Percentiles rank a stretch among this genome's conserved stretches.
phyloP scores from a whole-genome alignment of 106 monocot species.

The Phalaenopsis aphrodite region DNA sequence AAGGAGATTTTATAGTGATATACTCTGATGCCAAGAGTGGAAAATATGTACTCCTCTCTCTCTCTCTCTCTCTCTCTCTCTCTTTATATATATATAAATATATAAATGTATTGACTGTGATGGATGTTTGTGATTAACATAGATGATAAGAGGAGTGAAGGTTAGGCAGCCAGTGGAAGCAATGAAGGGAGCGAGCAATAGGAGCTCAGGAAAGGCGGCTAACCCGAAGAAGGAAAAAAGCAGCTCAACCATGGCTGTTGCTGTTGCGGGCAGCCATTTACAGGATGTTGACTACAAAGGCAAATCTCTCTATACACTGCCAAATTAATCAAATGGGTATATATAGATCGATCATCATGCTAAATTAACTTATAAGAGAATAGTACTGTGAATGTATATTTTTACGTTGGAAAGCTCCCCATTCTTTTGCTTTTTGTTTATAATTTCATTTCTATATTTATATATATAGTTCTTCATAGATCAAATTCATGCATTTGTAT shows the following conservation, averaged over 20 bases:
- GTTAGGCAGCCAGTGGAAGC: conserved; percentile 7
- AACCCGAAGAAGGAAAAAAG: neutral
- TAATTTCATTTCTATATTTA: too few relatives aligned
- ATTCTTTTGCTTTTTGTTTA: too few relatives aligned
- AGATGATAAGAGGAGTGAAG: conserved; percentile 32
- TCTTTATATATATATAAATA: neutral
- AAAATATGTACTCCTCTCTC: conserved; percentile 13
- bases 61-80: neutral
- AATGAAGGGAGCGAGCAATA: too few relatives aligned
- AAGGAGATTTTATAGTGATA: conserved; percentile 30
- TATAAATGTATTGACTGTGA: neutral
- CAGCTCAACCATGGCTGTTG: neutral
- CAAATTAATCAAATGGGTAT: neutral
- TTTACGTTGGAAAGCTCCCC: too few relatives aligned
- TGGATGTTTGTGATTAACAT: neutral
- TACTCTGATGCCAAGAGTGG: conserved; percentile 17
- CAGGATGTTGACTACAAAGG: neutral
- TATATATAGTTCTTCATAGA: too few relatives aligned
- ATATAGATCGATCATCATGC: neutral
- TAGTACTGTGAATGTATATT: too few relatives aligned
- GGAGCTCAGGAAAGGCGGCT: conserved; percentile 6
- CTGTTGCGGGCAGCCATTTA: too few relatives aligned
- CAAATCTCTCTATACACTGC: neutral
- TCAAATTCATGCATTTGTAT: too few relatives aligned
- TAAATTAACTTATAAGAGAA: too few relatives aligned